Evolutionary conservation across 2,329 filamentous ascomycete species (phyloP), one percentile per base, ranked within the genome.

Genomic region (Pleoardoris graminearum): DNA sequence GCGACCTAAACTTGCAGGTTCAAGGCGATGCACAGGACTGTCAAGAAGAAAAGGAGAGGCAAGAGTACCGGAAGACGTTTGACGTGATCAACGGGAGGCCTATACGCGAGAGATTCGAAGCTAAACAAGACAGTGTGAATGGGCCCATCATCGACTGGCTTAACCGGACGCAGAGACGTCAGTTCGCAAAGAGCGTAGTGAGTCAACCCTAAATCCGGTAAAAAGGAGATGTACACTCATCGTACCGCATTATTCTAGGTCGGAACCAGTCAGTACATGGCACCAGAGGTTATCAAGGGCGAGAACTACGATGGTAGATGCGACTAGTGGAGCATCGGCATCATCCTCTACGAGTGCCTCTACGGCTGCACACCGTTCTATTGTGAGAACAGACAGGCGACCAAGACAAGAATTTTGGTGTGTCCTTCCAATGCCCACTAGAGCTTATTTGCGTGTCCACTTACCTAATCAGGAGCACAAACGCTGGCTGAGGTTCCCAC

Each of bases 251-350:
- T 16, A 8, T 12, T 21, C 27, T 29, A 47, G 35, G 93, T 97
- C 10, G 93, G 93, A 2, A 97, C 94, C 2, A 96, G 91, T 70
- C 93, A 97, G 69, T 97, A 97, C 77, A 97, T 97, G 94, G 93
- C 94, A 0, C 93, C 93, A 1, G 94, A 97, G 76, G 90, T 97
- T 16, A 87, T 97, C 52, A 80, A 83, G 59, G 90, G 92, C 23
- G 83, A 91, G 43, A 77, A 82, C 32, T 97, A 97, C 71, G 94
- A 97, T 74, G 93, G 90, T 25, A 83, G 93, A 67, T 97, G 93
- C 75, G 93, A 97, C 75, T 97, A 84, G 91, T 97, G 90, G 93
- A 97, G 92, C 75, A 84, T 97, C 62, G 93, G 91, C 48, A 86
- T 97, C 68, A 97, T 97, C 67, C 75, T 97, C 51, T 97, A 90